These are phyloP conservation scores for Alternaria hordeiaustralica DNA, from an alignment of 2,329 filamentous ascomycete genomes.

Conservation along the genomic window DNA sequence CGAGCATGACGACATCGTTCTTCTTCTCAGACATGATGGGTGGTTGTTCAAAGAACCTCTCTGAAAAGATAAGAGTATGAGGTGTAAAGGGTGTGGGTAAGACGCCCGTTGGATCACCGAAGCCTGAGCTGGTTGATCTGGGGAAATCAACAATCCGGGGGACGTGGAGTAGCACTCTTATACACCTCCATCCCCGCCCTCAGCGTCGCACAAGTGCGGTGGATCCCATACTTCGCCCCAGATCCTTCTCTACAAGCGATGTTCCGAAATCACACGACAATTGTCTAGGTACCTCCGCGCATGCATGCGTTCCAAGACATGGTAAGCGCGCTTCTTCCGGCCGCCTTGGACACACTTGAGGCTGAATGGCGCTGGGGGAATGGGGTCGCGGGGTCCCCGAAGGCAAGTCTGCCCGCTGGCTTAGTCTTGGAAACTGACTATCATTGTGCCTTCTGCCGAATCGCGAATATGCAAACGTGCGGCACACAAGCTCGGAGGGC, in stretches of 20 bases:
- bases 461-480: slow-evolving; percentile 11
- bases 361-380: slow-evolving; percentile 13
- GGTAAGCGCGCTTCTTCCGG: slow-evolving; percentile 28
- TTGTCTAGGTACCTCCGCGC: slow-evolving; percentile 13
- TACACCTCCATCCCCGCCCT: slow-evolving; percentile 10
- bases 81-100: slow-evolving; percentile 10
- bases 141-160: slow-evolving; percentile 29
- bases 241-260: slow-evolving; percentile 5
- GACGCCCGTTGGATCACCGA: slow-evolving; percentile 25
- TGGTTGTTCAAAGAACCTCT: background rate
- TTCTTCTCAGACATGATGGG: slow-evolving; percentile 33
- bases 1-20: slow-evolving; percentile 36
- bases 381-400: slow-evolving; percentile 17
- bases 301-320: slow-evolving; percentile 30
- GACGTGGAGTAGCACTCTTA: slow-evolving; percentile 27
- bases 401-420: slow-evolving; percentile 9
- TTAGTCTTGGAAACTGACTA: slow-evolving; percentile 8
- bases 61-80: background rate
- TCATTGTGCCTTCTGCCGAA: background rate
- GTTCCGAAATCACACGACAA: slow-evolving; percentile 23
- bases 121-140: slow-evolving; percentile 32
- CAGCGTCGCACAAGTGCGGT: background rate
- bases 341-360: slow-evolving; percentile 28
- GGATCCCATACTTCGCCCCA: background rate
- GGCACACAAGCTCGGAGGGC: slow-evolving; percentile 13